Evolutionary conservation across 129 eudicot genomes (phyloP).

Genomic region (Logfia minima): DNA sequence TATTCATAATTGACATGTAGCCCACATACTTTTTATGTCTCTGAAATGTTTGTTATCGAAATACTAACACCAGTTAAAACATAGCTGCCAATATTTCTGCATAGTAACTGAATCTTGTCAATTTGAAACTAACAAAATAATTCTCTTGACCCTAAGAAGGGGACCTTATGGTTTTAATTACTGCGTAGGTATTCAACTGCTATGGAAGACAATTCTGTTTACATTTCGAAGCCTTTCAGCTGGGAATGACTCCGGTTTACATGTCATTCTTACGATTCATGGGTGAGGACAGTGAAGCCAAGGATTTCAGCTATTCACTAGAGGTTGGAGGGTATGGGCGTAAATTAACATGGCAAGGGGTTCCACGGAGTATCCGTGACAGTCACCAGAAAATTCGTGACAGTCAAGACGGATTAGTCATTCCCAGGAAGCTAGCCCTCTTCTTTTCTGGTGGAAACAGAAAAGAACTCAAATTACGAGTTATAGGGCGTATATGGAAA

Average conservation of each 20-base stretch:
- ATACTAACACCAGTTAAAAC: neutral
- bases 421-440: constrained; percentile 45
- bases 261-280: constrained; percentile 42
- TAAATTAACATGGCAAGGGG: constrained; percentile 50
- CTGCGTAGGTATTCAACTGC: constrained; percentile 41
- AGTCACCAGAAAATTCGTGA: constrained; percentile 42
- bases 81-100: neutral
- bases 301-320: constrained; percentile 38
- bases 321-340: constrained; percentile 51
- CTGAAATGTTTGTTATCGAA: neutral
- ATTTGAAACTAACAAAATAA: neutral
- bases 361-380: constrained; percentile 48
- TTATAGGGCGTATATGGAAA: constrained; percentile 50
- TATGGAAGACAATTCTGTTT: constrained; percentile 45
- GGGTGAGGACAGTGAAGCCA: constrained; percentile 46
- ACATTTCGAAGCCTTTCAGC: constrained; percentile 43
- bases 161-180: neutral
- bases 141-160: neutral
- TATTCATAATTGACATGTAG: neutral
- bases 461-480: constrained; percentile 46
- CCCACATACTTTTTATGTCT: neutral
- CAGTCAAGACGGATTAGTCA: constrained; percentile 42
- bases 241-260: constrained; percentile 44
- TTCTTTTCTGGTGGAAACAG: constrained; percentile 51
- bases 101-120: neutral